Base-by-base conservation (phyloP, 371 early-diverging fungal genomes). In the Blakeslea trispora region DNA sequence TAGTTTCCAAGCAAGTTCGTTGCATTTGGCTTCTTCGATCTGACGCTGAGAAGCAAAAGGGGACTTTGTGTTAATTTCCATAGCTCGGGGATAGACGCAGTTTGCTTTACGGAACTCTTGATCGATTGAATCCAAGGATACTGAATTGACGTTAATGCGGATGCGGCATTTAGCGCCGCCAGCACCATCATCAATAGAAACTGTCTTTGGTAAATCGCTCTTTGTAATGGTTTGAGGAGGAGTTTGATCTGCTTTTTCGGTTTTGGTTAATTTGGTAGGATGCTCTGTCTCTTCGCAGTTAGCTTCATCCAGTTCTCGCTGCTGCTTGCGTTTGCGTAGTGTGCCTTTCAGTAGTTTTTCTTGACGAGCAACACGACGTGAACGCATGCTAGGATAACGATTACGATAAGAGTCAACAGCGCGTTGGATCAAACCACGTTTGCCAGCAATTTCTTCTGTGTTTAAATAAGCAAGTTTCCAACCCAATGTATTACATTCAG, bases 361-460 rank as follows among this genome's bases (percentile, higher is more conserved):
- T 66, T 92, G 84, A 49, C 91, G 75, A 13, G 90, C 83, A 13
- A 92, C 86, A 17, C 94, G 80, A 24, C 93, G 83, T 34, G 87
- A 89, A 52, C 92, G 81, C 66, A 87, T 81, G 24, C 86, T 86
- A 18, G 91, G 88, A 66, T 87, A 88, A 17, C 91, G 83, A 50
- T 94, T 91, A 45, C 96, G 83, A 64, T 91, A 97, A 22, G 89
- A 90, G 69, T 97, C 97, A 0, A 97, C 97, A 0, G 96, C 95
- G 5, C 97, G 81, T 66, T 97, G 97, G 44, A 97, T 81, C 37
- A 96, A 72, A 13, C 97, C 97, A 37, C 96, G 86, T 54, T 91
- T 90, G 5, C 88, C 94, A 37, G 88, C 81, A 41, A 95, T 82
- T 54, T 91, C 79, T 17, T 77, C 72, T 15, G 81, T 81, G 68